A percentile compares a stretch with the other conserved stretches of the same genome.
These are phyloP conservation scores for Mrakia hoshinonis DNA, from an alignment of 768 basidiomycete species.

Conservation along the genomic window DNA sequence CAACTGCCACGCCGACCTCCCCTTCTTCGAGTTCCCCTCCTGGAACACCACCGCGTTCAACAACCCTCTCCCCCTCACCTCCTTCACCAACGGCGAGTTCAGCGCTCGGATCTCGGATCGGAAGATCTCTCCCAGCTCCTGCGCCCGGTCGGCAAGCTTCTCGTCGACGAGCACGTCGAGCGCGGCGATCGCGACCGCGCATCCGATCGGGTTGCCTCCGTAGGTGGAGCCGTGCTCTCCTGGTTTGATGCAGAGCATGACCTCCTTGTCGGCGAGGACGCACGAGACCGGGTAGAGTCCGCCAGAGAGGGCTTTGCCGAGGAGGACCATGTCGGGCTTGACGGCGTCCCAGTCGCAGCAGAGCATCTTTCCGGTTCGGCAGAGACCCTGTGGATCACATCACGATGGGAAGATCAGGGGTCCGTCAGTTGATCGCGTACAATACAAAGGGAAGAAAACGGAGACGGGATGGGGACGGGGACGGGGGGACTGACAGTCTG, in stretches of 20 bases:
- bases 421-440: no score
- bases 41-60: slow-evolving; percentile 92
- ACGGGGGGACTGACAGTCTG: slow-evolving; percentile 59
- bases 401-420: no score
- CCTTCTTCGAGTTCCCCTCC: slow-evolving; percentile 64
- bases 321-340: slow-evolving; percentile 80
- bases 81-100: slow-evolving; percentile 55
- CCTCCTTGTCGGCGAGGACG: slow-evolving; percentile 77
- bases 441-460: slow-evolving; percentile 1
- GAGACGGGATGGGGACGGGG: slow-evolving; percentile 14
- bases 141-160: slow-evolving; percentile 69
- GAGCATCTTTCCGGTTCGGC: slow-evolving; percentile 79
- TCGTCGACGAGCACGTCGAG: slow-evolving; percentile 85
- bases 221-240: slow-evolving; percentile 54
- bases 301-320: slow-evolving; percentile 94
- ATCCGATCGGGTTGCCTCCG: slow-evolving; percentile 78
- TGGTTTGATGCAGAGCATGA: slow-evolving; percentile 89
- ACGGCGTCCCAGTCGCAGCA: slow-evolving; percentile 78
- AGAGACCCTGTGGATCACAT: slow-evolving; percentile 78
- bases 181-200: slow-evolving; percentile 90
- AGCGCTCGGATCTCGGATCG: slow-evolving; percentile 52
- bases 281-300: slow-evolving; percentile 75
- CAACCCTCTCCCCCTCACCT: slow-evolving; percentile 76
- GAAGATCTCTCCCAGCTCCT: slow-evolving; percentile 70
- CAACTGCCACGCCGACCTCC: slow-evolving; percentile 88